phyloP scores from a whole-genome alignment of 2,329 filamentous ascomycete genomes.

The Aspergillus tubingensis region DNA sequence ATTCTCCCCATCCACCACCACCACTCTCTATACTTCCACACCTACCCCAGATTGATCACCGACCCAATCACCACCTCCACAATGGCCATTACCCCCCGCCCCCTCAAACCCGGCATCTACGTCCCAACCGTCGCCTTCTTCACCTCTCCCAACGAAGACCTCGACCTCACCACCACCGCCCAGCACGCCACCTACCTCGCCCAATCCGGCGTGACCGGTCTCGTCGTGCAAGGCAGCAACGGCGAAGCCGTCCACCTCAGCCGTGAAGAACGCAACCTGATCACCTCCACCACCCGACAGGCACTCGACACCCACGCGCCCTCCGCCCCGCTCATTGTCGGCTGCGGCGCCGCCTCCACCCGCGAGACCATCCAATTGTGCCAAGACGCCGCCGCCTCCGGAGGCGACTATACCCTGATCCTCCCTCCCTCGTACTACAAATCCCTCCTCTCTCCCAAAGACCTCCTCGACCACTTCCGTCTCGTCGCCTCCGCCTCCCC shows the following conservation, averaged over 20 bases:
- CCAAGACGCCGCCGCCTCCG: constrained; percentile 66
- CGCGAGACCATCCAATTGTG: constrained; percentile 71
- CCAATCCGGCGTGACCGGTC: constrained; percentile 68
- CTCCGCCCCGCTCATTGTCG: constrained; percentile 72
- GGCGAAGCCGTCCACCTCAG: constrained; percentile 80
- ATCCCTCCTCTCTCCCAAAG: constrained; percentile 62
- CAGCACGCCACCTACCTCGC: constrained; percentile 68
- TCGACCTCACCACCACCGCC: constrained; percentile 64
- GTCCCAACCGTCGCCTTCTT: constrained; percentile 77
- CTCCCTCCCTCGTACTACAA: constrained; percentile 78
- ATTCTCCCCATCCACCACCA: neutral
- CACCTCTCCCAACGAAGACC: constrained; percentile 61
- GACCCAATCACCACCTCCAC: neutral
- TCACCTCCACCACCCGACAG: constrained; percentile 69
- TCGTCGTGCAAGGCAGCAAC: constrained; percentile 79
- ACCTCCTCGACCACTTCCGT: constrained; percentile 65
- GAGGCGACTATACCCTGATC: constrained; percentile 74
- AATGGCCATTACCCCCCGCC: constrained; percentile 27
- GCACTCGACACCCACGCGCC: constrained; percentile 67
- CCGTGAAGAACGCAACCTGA: constrained; percentile 66
- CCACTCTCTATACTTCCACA: neutral
- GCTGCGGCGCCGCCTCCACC: constrained; percentile 72
- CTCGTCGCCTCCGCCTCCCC: constrained; percentile 62
- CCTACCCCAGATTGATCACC: neutral
- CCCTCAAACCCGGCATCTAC: constrained; percentile 60